Evolutionary conservation across 306 rosid genomes (phyloP).

Genomic region (Inga oerstediana): DNA sequence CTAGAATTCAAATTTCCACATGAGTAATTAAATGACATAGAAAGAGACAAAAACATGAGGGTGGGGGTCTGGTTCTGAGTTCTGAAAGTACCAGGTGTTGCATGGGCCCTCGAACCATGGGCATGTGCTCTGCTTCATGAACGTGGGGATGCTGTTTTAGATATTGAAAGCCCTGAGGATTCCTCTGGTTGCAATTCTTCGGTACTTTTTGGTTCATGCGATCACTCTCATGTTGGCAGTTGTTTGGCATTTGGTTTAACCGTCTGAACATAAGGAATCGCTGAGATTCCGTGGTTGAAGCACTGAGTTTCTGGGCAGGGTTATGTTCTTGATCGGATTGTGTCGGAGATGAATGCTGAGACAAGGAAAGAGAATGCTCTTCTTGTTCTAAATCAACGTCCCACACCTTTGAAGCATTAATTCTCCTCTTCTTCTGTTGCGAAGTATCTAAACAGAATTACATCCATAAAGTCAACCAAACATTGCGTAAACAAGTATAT

Average conservation of each 20-base stretch:
- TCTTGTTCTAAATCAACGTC: conserved; percentile 85
- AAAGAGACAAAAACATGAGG: background rate
- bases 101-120: conserved; percentile 41
- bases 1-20: conserved; percentile 38
- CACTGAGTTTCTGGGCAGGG: conserved; percentile 42
- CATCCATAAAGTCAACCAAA: background rate
- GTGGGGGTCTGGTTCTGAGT: background rate
- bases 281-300: conserved; percentile 46
- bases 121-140: conserved; percentile 31
- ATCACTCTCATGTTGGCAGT: conserved; percentile 27
- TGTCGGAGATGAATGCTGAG: conserved; percentile 82
- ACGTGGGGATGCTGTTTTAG: conserved; percentile 39
- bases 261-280: conserved; percentile 48
- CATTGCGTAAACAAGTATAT: background rate
- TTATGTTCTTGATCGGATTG: conserved; percentile 74
- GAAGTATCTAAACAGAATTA: conserved; percentile 48
- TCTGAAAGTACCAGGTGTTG: conserved; percentile 47
- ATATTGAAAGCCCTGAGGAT: conserved; percentile 49
- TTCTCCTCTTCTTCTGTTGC: conserved; percentile 84
- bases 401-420: conserved; percentile 55
- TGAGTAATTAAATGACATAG: background rate
- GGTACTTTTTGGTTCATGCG: conserved; percentile 35
- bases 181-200: conserved; percentile 32
- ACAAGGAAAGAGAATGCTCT: conserved; percentile 91
- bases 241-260: conserved; percentile 38